Evolutionary conservation across 495 filamentous ascomycete species (phyloP), one percentile per base, ranked within the genome.

Genomic region (Aeminium ludgeri): DNA sequence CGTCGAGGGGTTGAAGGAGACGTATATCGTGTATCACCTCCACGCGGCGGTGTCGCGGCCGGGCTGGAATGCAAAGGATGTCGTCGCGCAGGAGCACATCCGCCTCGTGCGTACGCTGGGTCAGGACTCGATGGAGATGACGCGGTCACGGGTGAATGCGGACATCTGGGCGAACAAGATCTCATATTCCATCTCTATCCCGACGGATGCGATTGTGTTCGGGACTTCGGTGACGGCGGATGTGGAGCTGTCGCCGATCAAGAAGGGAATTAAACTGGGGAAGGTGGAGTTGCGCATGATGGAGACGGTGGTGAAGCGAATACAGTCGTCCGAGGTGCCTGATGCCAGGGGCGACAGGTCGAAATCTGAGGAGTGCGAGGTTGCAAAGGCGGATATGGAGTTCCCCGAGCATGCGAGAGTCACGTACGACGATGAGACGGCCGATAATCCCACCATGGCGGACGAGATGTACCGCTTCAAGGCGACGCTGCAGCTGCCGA

Each of bases 91-190:
- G 45, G 83, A 81, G 56, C 82, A 83, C 34, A 60, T 97, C 39
- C 73, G 89, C 15, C 76, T 97, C 44, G 80, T 97, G 34, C 70
- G 89, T 38, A 95, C 87, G 3, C 61, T 94, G 37, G 80, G 83
- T 25, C 67, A 80, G 12, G 76, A 80, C 30, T 77, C 82, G 20
- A 66, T 89, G 43, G 87, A 94, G 55, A 53, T 47, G 38, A 41
- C 55, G 10, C 18, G 43, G 25, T 45, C 38, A 35, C 27, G 45
- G 33, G 41, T 48, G 15, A 60, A 63, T 38, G 82, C 92, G 57
- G 92, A 92, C 52, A 72, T 89, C 41, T 97, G 89, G 89, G 74
- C 81, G 10, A 82, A 86, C 59, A 97, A 97, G 65, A 72, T 95
- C 51, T 76, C 89, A 53, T 96, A 96, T 57, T 80, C 80, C 6